Evolutionary conservation across 2,329 filamentous ascomycete genomes (phyloP), one percentile per base, ranked within the genome.

Genomic region (Pseudogymnoascus sp.): DNA sequence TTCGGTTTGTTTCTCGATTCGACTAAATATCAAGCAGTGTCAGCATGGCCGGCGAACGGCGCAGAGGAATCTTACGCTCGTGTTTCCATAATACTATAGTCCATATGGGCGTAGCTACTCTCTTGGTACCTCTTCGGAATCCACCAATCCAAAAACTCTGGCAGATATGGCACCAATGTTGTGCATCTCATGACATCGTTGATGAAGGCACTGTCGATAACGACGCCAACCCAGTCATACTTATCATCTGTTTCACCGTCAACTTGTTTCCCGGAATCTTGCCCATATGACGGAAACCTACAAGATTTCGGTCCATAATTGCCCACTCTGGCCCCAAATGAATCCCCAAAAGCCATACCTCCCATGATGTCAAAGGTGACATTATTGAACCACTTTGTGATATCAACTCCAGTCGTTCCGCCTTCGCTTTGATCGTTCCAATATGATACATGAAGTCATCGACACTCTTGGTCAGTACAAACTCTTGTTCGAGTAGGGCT

Each of bases 331-430:
- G 47, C 47, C 5, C 71, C 62, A 64, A 74, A 74, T 1, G 67
- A 65, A 34, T 73, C 70, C 0, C 74, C 74, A 63, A 73, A 75
- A 4, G 69, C 68, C 2, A 77, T 67, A 54, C 76, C 73, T 2
- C 71, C 71, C 62, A 76, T 71, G 18, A 76, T 69, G 57, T 76
- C 74, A 65, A 79, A 77, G 0, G 76, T 76, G 0, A 70, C 71
- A 65, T 76, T 72, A 67, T 75, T 64, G 29, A 62, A 66, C 57
- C 54, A 66, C 21, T 57, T 39, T 11, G 59, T 61, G 8, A 66
- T 59, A 45, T 66, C 63, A 34, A 39, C 64, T 57, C 47, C 47
- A 16, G 64, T 60, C 59, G 39, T 40, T 26, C 59, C 59, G 7
- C 23, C 37, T 40, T 61, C 59, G 18, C 4, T 29, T 37, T 39